Percentiles rank a stretch among this genome's conserved stretches.
These are phyloP conservation scores for Phyllosticta citriasiana DNA, from an alignment of 2,329 filamentous ascomycete species.

Conservation along the genomic window DNA sequence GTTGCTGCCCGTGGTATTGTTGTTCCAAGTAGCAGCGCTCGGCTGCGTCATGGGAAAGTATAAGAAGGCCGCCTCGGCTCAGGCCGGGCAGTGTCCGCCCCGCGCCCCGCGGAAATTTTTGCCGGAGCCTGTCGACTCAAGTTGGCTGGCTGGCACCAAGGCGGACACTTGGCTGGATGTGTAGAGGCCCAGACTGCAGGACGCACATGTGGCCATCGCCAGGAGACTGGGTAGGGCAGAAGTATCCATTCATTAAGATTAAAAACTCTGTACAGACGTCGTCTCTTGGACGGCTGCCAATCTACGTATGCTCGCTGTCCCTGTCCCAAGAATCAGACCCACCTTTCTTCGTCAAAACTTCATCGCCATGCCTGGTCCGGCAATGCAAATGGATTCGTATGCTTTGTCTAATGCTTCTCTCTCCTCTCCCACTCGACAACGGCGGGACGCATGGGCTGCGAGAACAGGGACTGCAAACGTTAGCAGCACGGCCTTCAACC, in stretches of 20 bases:
- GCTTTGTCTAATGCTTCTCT: slow-evolving; percentile 17
- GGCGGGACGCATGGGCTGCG: slow-evolving; percentile 33
- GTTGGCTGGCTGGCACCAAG: too few species aligned
- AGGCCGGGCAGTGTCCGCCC: not conserved
- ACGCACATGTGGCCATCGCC: not conserved
- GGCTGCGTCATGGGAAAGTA: not conserved
- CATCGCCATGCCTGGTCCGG: slow-evolving; percentile 1
- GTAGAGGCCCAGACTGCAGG: not conserved
- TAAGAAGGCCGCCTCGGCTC: too few species aligned
- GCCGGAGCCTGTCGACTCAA: not conserved
- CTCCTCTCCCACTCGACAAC: slow-evolving; percentile 67
- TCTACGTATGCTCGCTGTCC: not conserved
- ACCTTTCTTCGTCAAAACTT: slow-evolving; percentile 4
- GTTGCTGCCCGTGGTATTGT: not conserved
- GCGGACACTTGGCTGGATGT: too few species aligned
- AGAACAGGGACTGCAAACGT: slow-evolving; percentile 28
- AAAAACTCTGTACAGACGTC: slow-evolving; percentile 2
- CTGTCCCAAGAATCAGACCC: not conserved
- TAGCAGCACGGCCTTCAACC: slow-evolving; percentile 4
- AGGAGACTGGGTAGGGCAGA: not conserved
- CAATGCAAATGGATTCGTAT: not conserved
- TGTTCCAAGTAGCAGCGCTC: not conserved
- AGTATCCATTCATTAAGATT: not conserved
- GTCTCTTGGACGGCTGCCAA: not conserved
- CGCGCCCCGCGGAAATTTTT: not conserved